Evolutionary conservation across 1,139 yeast species (phyloP).

Genomic region (Magnusiomyces paraingens): DNA sequence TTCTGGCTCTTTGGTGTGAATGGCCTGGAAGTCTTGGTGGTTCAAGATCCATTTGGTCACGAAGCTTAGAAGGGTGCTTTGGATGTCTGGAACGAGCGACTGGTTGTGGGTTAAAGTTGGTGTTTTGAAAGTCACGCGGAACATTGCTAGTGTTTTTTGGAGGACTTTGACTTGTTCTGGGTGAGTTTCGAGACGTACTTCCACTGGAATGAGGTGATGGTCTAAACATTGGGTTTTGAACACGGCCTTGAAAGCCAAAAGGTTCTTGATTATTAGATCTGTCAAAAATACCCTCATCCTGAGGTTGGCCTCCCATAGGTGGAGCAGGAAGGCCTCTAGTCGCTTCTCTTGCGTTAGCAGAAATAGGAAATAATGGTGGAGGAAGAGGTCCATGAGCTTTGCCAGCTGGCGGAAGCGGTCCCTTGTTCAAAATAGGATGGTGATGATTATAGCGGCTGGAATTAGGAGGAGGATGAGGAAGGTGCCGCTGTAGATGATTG

Average conservation of each 20-base stretch:
- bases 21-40: background rate
- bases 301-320: background rate
- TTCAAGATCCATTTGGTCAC: background rate
- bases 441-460: too few relatives aligned
- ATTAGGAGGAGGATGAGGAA: slow-evolving; percentile 3
- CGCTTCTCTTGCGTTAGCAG: slow-evolving; percentile 2
- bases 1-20: background rate
- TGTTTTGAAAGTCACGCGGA: background rate
- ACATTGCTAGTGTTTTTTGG: background rate
- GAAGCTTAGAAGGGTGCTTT: background rate
- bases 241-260: background rate
- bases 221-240: slow-evolving; percentile 1
- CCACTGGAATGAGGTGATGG: background rate
- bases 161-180: background rate
- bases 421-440: too few relatives aligned
- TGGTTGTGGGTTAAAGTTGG: too few relatives aligned
- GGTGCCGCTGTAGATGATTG: background rate
- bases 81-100: background rate
- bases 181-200: slow-evolving; percentile 1
- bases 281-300: background rate
- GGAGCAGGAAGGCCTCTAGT: slow-evolving; percentile 2
- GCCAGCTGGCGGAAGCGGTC: too few relatives aligned
- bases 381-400: background rate
- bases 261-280: background rate
- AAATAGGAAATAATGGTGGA: background rate